phyloP scores from a whole-genome alignment of 2,329 filamentous ascomycete genomes.

The Cercospora zeae-maydis region DNA sequence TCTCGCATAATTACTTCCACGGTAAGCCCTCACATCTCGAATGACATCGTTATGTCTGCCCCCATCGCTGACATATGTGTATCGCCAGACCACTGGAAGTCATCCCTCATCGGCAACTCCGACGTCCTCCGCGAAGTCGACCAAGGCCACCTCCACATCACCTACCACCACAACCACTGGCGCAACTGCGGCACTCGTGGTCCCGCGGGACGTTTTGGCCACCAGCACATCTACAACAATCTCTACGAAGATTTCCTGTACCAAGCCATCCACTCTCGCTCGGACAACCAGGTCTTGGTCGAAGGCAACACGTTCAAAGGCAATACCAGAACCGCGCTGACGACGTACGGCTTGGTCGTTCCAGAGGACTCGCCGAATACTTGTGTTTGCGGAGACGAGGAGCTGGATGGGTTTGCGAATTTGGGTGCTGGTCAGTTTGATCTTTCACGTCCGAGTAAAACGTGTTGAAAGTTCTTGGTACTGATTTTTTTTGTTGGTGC shows the following conservation, averaged over 20 bases:
- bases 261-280: slow-evolving; percentile 50
- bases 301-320: slow-evolving; percentile 50
- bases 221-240: slow-evolving; percentile 52
- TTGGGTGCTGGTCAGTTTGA: slow-evolving; percentile 49
- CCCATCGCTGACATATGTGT: background rate
- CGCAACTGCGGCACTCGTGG: slow-evolving; percentile 46
- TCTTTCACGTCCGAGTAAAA: background rate
- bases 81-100: slow-evolving; percentile 43
- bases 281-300: slow-evolving; percentile 50
- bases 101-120: slow-evolving; percentile 45
- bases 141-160: slow-evolving; percentile 46
- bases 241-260: slow-evolving; percentile 48
- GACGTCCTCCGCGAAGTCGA: slow-evolving; percentile 42
- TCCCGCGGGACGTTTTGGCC: slow-evolving; percentile 50
- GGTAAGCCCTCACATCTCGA: background rate
- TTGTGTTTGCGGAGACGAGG: slow-evolving; percentile 51
- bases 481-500: background rate
- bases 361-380: slow-evolving; percentile 55
- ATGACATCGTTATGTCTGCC: background rate
- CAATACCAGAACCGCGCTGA: slow-evolving; percentile 49
- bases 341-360: slow-evolving; percentile 55
- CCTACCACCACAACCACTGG: slow-evolving; percentile 53
- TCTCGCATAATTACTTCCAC: slow-evolving; percentile 51
- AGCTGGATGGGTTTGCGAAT: slow-evolving; percentile 55
- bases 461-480: background rate